phyloP scores from a whole-genome alignment of 2,329 filamentous ascomycete genomes.

The Dothistroma septosporum region DNA sequence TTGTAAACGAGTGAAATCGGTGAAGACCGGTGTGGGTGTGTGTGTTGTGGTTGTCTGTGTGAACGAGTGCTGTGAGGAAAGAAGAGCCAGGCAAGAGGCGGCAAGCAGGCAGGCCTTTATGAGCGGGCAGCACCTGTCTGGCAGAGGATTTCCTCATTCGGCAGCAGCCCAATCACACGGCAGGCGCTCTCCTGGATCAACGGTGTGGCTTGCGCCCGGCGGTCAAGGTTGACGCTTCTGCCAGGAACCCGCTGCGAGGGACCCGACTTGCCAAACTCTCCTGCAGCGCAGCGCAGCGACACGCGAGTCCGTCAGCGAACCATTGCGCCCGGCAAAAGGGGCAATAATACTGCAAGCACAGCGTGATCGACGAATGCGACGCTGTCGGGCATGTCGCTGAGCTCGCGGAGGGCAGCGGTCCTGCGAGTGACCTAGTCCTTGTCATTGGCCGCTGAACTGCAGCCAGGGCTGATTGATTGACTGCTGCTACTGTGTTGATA shows the following conservation, averaged over 20 bases:
- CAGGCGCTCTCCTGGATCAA: neutral
- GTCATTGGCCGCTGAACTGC: neutral
- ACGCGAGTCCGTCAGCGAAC: neutral
- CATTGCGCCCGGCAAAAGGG: neutral
- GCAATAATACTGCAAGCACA: neutral
- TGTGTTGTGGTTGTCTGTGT: slow-evolving; percentile 8
- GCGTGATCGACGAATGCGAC: neutral
- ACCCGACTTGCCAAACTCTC: neutral
- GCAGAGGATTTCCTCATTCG: neutral
- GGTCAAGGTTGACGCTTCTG: neutral
- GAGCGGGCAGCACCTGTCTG: neutral
- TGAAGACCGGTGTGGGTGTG: slow-evolving; percentile 8
- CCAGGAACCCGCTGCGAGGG: neutral
- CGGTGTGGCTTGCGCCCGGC: neutral
- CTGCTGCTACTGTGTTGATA: too few species aligned
- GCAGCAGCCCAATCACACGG: neutral
- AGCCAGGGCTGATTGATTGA: too few species aligned
- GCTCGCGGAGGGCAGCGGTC: neutral
- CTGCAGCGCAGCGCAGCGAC: neutral
- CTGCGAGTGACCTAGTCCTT: neutral
- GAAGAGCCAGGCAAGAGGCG: neutral
- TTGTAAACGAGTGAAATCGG: slow-evolving; percentile 19
- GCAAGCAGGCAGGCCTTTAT: neutral
- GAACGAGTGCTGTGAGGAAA: slow-evolving; percentile 7
- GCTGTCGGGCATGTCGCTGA: neutral